These are phyloP conservation scores for Trichomonascaceae sp. DNA, from an alignment of 1,139 yeast species.

Conservation along the genomic window DNA sequence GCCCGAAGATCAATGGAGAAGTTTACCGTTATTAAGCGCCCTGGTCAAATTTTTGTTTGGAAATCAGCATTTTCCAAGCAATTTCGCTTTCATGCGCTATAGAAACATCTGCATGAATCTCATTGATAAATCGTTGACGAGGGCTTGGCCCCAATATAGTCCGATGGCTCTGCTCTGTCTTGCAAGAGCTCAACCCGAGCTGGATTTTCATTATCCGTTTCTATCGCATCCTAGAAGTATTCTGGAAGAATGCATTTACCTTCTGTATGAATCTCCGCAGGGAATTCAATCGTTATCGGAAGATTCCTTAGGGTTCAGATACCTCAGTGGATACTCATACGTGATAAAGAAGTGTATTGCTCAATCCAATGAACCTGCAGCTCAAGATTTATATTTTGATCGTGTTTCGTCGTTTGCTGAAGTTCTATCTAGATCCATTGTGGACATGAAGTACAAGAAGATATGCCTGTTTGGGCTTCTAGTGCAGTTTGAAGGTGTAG, in stretches of 20 bases:
- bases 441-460: slow-evolving; percentile 31
- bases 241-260: neutral
- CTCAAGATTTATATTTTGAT: slow-evolving; percentile 8
- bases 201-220: neutral
- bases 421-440: neutral
- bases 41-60: slow-evolving; percentile 22
- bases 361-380: slow-evolving; percentile 7
- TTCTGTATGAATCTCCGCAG: slow-evolving; percentile 4
- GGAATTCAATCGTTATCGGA: neutral
- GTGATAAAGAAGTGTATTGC: slow-evolving; percentile 1
- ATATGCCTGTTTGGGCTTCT: slow-evolving; percentile 45
- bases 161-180: slow-evolving; percentile 8
- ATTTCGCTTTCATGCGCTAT: neutral
- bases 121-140: slow-evolving; percentile 12
- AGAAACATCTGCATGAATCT: slow-evolving; percentile 13
- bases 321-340: slow-evolving; percentile 6
- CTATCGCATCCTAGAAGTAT: neutral
- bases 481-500: slow-evolving; percentile 51
- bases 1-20: slow-evolving; percentile 43
- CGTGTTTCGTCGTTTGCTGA: slow-evolving; percentile 8
- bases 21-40: slow-evolving; percentile 52
- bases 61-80: neutral
- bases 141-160: slow-evolving; percentile 2
- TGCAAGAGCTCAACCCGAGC: slow-evolving; percentile 11
- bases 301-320: neutral